phyloP scores from a whole-genome alignment of 257 asterid genomes.

The Ilex asprella region DNA sequence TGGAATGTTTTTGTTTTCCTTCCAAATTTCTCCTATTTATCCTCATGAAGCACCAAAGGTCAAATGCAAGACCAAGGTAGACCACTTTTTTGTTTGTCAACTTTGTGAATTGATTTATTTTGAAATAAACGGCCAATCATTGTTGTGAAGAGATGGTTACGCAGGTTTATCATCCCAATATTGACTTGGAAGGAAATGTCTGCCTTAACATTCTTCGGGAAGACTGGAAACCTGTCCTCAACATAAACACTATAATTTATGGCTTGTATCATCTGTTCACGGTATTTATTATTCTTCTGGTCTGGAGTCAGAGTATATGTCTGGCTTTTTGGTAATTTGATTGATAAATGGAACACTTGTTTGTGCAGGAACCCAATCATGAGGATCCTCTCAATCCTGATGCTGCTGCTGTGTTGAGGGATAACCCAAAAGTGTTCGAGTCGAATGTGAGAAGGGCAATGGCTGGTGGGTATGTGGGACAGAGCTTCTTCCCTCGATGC shows the following conservation, averaged over 20 bases:
- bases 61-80: slow-evolving; percentile 98
- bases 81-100: slow-evolving; percentile 1
- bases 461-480: slow-evolving; percentile 89
- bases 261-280: slow-evolving; percentile 94
- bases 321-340: neutral
- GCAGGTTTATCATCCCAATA: slow-evolving; percentile 96
- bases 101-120: slow-evolving; percentile 1
- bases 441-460: slow-evolving; percentile 88
- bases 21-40: slow-evolving; percentile 83
- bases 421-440: slow-evolving; percentile 79
- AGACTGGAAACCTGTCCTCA: slow-evolving; percentile 98
- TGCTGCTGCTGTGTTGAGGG: slow-evolving; percentile 87
- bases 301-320: neutral
- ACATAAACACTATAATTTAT: slow-evolving; percentile 81
- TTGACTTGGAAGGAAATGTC: slow-evolving; percentile 93
- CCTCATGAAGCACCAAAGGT: slow-evolving; percentile 99
- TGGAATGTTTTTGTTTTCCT: slow-evolving; percentile 82
- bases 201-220: slow-evolving; percentile 98
- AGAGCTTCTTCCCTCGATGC: slow-evolving; percentile 76
- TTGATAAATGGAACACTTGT: slow-evolving; percentile 15
- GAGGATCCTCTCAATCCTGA: slow-evolving; percentile 97
- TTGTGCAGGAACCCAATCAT: slow-evolving; percentile 80
- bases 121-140: neutral
- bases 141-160: slow-evolving; percentile 2
- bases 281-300: slow-evolving; percentile 30